phyloP scores from a whole-genome alignment of 1,284 basidiomycete genomes.

The Microbotryum silenes-acaulis region DNA sequence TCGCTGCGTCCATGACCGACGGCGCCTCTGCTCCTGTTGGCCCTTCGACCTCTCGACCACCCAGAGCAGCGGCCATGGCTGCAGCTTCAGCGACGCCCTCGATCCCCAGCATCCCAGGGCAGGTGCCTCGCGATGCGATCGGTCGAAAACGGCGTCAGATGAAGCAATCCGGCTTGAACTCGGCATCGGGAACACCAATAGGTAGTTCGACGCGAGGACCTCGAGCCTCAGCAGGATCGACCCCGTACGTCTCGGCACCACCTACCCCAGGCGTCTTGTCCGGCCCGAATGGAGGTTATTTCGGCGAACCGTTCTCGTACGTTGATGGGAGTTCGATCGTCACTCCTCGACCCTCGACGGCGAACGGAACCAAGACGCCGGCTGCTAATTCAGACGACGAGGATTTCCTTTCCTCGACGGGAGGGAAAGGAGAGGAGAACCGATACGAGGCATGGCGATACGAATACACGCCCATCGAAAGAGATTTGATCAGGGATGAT shows the following conservation, averaged over 20 bases:
- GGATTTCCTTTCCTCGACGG: slow-evolving; percentile 9
- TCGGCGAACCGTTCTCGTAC: too few species aligned
- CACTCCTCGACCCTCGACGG: too few species aligned
- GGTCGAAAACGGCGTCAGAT: slow-evolving; percentile 16
- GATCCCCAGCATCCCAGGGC: neutral
- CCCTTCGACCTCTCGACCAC: neutral
- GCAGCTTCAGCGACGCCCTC: neutral
- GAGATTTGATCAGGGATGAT: slow-evolving; percentile 14
- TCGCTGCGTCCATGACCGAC: too few species aligned
- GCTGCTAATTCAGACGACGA: slow-evolving; percentile 8
- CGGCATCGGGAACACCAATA: neutral
- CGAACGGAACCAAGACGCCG: too few species aligned
- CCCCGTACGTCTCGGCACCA: too few species aligned
- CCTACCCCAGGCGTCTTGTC: too few species aligned
- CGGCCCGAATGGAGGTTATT: too few species aligned
- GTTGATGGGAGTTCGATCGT: too few species aligned
- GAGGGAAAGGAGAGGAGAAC: slow-evolving; percentile 18
- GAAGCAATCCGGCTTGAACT: slow-evolving; percentile 9
- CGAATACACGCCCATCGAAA: slow-evolving; percentile 34
- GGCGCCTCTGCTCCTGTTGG: too few species aligned
- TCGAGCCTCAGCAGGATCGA: too few species aligned
- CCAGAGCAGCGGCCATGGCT: neutral
- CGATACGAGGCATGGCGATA: slow-evolving; percentile 36
- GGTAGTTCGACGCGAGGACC: too few species aligned
- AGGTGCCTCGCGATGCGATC: neutral